A percentile compares a stretch with the other conserved stretches of the same genome.
These are phyloP conservation scores for Aspergillus caelatus DNA, from an alignment of 2,329 filamentous ascomycete species.

Conservation along the genomic window DNA sequence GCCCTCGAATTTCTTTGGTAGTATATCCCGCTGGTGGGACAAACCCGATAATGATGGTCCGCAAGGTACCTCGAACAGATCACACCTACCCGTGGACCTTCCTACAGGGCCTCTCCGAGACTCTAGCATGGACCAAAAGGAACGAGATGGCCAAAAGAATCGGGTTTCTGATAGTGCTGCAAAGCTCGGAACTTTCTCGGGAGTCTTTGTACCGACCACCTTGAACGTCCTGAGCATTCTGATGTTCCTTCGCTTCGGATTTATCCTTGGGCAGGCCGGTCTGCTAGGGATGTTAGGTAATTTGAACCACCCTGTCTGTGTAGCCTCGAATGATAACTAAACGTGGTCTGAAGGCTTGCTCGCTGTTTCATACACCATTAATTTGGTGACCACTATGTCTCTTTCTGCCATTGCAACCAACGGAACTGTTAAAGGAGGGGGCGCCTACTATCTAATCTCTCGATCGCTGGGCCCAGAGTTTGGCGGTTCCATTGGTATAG, in stretches of 20 bases:
- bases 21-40: constrained; percentile 31
- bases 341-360: constrained; percentile 62
- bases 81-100: constrained; percentile 15
- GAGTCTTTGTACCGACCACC: constrained; percentile 85
- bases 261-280: constrained; percentile 79
- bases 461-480: constrained; percentile 85
- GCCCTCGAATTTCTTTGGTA: constrained; percentile 25
- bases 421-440: constrained; percentile 83
- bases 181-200: constrained; percentile 76
- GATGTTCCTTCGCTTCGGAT: constrained; percentile 88
- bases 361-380: constrained; percentile 73
- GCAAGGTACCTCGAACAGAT: constrained; percentile 8
- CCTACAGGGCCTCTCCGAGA: constrained; percentile 28
- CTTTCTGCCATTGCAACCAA: constrained; percentile 89
- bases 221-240: constrained; percentile 87
- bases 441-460: constrained; percentile 87
- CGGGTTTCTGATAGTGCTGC: constrained; percentile 39
- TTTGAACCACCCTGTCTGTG: constrained; percentile 21
- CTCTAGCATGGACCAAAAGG: constrained; percentile 35
- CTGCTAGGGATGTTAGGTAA: constrained; percentile 77
- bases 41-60: constrained; percentile 15
- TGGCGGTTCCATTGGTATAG: constrained; percentile 81
- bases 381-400: constrained; percentile 82
- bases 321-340: constrained; percentile 18
- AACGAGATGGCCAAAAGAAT: constrained; percentile 29